Base-by-base conservation (phyloP, 176 grass and related monocot species). In the Carex parvula region DNA sequence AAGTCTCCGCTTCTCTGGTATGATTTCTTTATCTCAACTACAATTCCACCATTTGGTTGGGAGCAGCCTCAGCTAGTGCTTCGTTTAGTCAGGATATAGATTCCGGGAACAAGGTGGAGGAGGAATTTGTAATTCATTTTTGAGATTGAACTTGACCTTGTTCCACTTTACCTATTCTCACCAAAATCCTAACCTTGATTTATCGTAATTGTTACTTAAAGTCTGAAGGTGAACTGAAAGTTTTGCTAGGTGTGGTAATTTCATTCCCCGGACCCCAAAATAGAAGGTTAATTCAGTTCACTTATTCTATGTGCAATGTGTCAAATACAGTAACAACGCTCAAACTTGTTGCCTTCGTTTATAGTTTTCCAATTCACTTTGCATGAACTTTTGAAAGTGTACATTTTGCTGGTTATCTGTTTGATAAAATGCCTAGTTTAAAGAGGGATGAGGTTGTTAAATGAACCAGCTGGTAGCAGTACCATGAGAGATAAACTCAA, bases 391-490 rank as follows among this genome's bases (percentile, higher is more conserved):
- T 79, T 33, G 5, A 79, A 79, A 79, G 22, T 58, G 20, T 4
- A 54, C 26, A 1, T 66, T 15, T 53, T 46, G 80, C 32, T 18
- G 6, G 15, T 22, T 54, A 82, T 2, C 60, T 82, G 80, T 82
- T 82, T 9, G 61, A 54, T 66, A 7, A 29, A 82, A 82, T 82
- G 41, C n/a, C 80, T 22, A 24, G 60, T 79, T 53, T 54, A 18
- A 79, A 59, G 55, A 79, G 26, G 10, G 11, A 21, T 71, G 18
- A 70, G 3, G 18, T 71, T 71, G 16, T 55, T 53, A 12, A 76
- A 76, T 26, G 7, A 76, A 55, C 72, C 17, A 55, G 1, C 21
- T 32, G 22, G 72, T 76, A 55, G 14, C 3, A 22, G 22, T 76
- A 56, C 46, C 13, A 15, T 32, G 72, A 55, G 22, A 55, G 22